Evolutionary conservation across 2,329 filamentous ascomycete species (phyloP).

Genomic region (Pseudocercospora fuligena): DNA sequence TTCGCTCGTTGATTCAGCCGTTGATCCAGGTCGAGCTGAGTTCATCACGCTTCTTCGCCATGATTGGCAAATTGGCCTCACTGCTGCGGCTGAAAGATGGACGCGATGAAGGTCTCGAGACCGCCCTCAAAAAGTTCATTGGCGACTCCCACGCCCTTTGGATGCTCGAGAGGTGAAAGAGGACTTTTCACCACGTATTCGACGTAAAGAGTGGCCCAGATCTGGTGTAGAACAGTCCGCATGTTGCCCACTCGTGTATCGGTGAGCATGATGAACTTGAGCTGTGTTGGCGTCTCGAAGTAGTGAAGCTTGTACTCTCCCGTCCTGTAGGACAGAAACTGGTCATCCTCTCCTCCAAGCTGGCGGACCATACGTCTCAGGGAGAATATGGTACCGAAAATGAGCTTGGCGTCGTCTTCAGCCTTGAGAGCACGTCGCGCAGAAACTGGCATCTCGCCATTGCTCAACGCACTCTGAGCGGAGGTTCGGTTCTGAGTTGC

Average conservation of each 20-base stretch:
- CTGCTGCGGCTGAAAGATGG: conserved; percentile 26
- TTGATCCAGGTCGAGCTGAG: neutral
- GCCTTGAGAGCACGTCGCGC: conserved; percentile 28
- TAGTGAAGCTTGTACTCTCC: conserved; percentile 98
- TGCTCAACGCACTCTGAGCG: conserved; percentile 17
- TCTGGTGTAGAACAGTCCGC: conserved; percentile 93
- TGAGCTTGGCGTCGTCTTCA: conserved; percentile 89
- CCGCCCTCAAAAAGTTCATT: conserved; percentile 69
- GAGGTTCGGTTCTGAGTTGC: conserved; percentile 27
- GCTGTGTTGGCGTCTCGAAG: conserved; percentile 94
- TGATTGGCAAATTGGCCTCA: neutral
- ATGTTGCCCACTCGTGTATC: conserved; percentile 77
- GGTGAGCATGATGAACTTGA: conserved; percentile 96
- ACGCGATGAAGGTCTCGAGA: conserved; percentile 73
- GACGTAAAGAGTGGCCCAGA: conserved; percentile 97
- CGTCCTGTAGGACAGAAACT: conserved; percentile 90
- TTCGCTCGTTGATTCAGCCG: neutral
- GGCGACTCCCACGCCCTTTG: conserved; percentile 64
- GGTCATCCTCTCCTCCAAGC: conserved; percentile 88
- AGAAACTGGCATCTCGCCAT: conserved; percentile 20
- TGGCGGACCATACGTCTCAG: conserved; percentile 96
- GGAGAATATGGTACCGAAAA: conserved; percentile 96
- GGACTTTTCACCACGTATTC: conserved; percentile 80
- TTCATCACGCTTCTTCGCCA: neutral
- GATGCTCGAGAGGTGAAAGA: conserved; percentile 64